These are phyloP conservation scores for Vachellia collinsii DNA, from an alignment of 306 rosid genomes.

Conservation along the genomic window DNA sequence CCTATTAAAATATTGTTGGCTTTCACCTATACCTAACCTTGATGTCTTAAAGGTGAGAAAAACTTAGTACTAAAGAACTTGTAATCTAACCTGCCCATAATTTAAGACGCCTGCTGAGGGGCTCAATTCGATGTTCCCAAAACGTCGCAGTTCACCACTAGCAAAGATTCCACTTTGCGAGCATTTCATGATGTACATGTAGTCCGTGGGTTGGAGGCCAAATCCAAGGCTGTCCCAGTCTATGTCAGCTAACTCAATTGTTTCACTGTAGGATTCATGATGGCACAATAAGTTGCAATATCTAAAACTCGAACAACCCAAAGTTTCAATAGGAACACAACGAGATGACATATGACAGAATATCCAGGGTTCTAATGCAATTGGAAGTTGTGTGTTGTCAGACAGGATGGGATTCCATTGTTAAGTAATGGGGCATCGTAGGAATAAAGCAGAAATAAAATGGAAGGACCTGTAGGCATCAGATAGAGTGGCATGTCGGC, in stretches of 20 bases:
- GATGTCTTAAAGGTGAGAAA: background rate
- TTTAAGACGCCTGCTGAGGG: constrained; percentile 92
- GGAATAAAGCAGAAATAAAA: background rate
- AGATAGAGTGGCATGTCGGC: constrained; percentile 50
- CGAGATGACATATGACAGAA: background rate
- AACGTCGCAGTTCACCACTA: constrained; percentile 76
- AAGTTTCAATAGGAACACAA: background rate
- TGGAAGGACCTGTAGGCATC: constrained; percentile 48
- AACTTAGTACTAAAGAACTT: constrained; percentile 19
- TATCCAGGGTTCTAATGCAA: background rate
- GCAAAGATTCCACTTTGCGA: constrained; percentile 63
- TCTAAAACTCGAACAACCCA: background rate
- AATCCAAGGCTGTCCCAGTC: constrained; percentile 97
- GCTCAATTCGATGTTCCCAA: constrained; percentile 88
- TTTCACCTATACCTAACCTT: background rate
- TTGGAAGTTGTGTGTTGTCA: background rate
- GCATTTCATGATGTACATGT: constrained; percentile 85
- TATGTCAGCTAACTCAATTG: constrained; percentile 60
- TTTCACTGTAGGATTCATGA: constrained; percentile 42
- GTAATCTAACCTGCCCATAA: constrained; percentile 82
- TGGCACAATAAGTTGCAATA: constrained; percentile 6
- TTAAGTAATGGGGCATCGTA: no score
- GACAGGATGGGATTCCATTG: background rate
- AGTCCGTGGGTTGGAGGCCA: constrained; percentile 77
- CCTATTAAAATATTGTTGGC: background rate